A percentile compares a stretch with the other conserved stretches of the same genome.
phyloP scores from a whole-genome alignment of 1,284 basidiomycete genomes.

The Boletus subluridellus region DNA sequence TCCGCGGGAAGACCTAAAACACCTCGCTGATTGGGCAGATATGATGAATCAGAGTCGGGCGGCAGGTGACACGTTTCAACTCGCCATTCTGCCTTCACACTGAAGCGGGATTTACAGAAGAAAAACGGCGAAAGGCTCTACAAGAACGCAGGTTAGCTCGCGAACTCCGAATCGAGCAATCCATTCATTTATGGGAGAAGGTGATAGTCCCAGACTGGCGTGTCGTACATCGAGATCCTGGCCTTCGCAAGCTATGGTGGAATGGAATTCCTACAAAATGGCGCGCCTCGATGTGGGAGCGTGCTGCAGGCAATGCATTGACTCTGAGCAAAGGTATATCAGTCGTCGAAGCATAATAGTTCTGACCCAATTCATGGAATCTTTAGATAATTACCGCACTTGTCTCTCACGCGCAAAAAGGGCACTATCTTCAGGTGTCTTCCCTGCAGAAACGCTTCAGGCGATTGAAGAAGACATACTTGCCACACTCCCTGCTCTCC shows the following conservation, averaged over 20 bases:
- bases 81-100: background rate
- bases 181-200: constrained; percentile 71
- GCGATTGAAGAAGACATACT: constrained; percentile 79
- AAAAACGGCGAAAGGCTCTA: constrained; percentile 60
- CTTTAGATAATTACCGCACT: constrained; percentile 64
- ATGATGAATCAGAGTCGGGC: constrained; percentile 85
- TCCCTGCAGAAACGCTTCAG: constrained; percentile 67
- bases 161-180: constrained; percentile 67
- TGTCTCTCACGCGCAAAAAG: constrained; percentile 74
- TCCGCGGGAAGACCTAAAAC: constrained; percentile 76
- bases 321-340: constrained; percentile 78
- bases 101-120: constrained; percentile 47
- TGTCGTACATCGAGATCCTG: constrained; percentile 61
- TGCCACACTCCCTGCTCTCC: constrained; percentile 80
- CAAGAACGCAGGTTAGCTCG: constrained; percentile 64
- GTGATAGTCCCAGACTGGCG: constrained; percentile 84
- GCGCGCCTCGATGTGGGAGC: constrained; percentile 83
- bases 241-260: constrained; percentile 84
- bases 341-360: background rate
- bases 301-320: constrained; percentile 84
- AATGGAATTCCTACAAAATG: constrained; percentile 85
- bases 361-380: constrained; percentile 2
- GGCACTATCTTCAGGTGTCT: constrained; percentile 66
- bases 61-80: constrained; percentile 51
- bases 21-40: constrained; percentile 83